These are phyloP conservation scores for Melanogaster broomeanus DNA, from an alignment of 768 basidiomycete species.

Conservation along the genomic window DNA sequence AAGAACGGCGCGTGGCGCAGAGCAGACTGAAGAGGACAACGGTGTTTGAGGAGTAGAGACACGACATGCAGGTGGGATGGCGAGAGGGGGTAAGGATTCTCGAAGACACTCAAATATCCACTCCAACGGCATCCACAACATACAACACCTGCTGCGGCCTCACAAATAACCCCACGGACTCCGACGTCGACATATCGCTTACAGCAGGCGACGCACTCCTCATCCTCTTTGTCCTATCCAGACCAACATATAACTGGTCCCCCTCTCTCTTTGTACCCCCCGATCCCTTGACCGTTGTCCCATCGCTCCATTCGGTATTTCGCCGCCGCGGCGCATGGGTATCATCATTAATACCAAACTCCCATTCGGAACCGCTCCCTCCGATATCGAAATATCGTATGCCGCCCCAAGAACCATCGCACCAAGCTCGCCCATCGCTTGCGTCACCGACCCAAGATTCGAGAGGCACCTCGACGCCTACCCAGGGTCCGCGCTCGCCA, in stretches of 20 bases:
- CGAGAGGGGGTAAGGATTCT: background rate
- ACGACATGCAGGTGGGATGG: background rate
- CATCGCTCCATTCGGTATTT: conserved; percentile 21
- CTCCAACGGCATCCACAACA: conserved; percentile 80
- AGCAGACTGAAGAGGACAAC: too few relatives aligned
- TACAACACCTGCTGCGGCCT: conserved; percentile 85
- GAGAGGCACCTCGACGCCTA: conserved; percentile 87
- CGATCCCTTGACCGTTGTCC: conserved; percentile 38
- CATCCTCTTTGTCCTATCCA: conserved; percentile 56
- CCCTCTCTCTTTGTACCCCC: conserved; percentile 54
- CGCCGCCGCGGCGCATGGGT: conserved; percentile 29
- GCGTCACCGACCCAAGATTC: conserved; percentile 50
- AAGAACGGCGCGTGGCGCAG: background rate
- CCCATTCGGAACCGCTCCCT: conserved; percentile 58
- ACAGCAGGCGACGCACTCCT: conserved; percentile 67
- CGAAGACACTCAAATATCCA: conserved; percentile 47
- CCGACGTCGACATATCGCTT: conserved; percentile 57
- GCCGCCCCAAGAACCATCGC: conserved; percentile 83
- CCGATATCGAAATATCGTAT: conserved; percentile 84
- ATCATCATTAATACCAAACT: conserved; percentile 52
- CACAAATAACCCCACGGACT: conserved; percentile 78
- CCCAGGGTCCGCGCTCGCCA: conserved; percentile 84
- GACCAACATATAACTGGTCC: conserved; percentile 44
- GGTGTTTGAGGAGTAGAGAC: too few relatives aligned
- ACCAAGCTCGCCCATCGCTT: conserved; percentile 73